Conservation (phyloP, 306 rosid species). For the Alnus rubra region DNA sequence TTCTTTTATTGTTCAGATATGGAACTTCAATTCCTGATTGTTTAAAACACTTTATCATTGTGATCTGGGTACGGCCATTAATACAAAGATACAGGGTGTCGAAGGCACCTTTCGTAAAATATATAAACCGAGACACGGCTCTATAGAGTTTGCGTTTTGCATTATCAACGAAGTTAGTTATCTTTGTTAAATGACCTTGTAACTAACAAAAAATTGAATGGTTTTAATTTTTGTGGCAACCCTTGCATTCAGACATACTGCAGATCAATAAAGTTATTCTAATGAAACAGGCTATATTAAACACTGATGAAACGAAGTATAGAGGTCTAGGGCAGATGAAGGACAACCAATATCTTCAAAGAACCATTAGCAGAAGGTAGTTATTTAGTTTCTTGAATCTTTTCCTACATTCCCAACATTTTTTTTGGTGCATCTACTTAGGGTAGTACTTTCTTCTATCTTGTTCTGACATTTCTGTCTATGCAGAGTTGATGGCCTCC, state of each 20-base stretch:
- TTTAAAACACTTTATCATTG: background rate
- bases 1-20: background rate
- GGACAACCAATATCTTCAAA: constrained; percentile 59
- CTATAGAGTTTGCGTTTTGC: background rate
- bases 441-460: background rate
- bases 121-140: constrained; percentile 2
- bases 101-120: background rate
- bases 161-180: background rate
- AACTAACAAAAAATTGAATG: background rate
- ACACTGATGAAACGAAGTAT: constrained; percentile 76
- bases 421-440: background rate
- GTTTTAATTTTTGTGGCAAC: constrained; percentile 17
- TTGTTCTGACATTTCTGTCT: constrained; percentile 14
- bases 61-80: constrained; percentile 8
- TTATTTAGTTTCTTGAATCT: constrained; percentile 19
- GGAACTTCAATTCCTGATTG: background rate
- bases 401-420: background rate
- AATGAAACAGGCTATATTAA: constrained; percentile 61
- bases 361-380: constrained; percentile 73
- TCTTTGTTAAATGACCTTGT: background rate
- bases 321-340: constrained; percentile 79
- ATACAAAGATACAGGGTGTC: background rate
- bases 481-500: constrained; percentile 72
- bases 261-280: constrained; percentile 1
- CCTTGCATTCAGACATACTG: background rate